phyloP scores from a whole-genome alignment of 148 eudicot species.

The Rhododendron griersonianum region DNA sequence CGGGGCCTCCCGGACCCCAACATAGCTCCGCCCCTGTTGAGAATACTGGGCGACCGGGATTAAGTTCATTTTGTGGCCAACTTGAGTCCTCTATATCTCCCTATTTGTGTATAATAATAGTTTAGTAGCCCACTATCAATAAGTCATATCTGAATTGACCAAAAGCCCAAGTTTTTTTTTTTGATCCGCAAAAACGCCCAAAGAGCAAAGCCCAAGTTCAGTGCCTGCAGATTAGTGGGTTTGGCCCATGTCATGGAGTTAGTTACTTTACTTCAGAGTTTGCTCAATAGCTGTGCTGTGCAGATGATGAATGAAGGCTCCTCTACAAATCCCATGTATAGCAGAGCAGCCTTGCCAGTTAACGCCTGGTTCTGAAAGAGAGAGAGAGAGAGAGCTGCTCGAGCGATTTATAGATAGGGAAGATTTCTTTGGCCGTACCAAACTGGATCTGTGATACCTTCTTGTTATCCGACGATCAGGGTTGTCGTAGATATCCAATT shows the following conservation, averaged over 20 bases:
- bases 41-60: too few relatives aligned
- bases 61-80: too few relatives aligned
- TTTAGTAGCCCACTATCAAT: neutral
- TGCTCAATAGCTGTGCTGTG: too few relatives aligned
- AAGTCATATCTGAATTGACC: neutral
- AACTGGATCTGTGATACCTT: slow-evolving; percentile 24
- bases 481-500: too few relatives aligned
- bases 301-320: too few relatives aligned
- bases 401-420: slow-evolving; percentile 83
- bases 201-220: neutral
- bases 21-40: too few relatives aligned
- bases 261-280: neutral
- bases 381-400: slow-evolving; percentile 67
- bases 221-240: neutral
- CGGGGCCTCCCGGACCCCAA: too few relatives aligned
- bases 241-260: neutral
- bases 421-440: slow-evolving; percentile 46
- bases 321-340: too few relatives aligned
- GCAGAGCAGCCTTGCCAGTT: too few relatives aligned
- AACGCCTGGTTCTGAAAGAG: slow-evolving; percentile 52
- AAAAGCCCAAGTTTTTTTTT: neutral
- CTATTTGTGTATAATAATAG: too few relatives aligned
- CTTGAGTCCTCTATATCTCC: too few relatives aligned
- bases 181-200: too few relatives aligned
- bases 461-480: neutral